Evolutionary conservation across 176 grass and related monocot genomes (phyloP).

Genomic region (Lolium rigidum): DNA sequence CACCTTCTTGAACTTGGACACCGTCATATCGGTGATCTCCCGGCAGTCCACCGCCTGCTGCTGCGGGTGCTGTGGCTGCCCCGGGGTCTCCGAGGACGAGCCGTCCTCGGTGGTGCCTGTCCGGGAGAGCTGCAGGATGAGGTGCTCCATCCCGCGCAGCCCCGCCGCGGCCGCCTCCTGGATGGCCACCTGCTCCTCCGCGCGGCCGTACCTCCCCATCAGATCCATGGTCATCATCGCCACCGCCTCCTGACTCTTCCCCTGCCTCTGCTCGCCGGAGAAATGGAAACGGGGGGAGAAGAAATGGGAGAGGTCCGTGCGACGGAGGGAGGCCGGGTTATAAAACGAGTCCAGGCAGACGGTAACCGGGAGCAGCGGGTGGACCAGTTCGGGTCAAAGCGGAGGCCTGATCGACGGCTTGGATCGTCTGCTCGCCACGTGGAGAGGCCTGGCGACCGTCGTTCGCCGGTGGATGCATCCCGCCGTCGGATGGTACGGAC

Average conservation of each 20-base stretch:
- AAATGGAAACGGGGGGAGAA: neutral
- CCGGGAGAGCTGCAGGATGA: slow-evolving; percentile 68
- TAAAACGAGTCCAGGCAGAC: neutral
- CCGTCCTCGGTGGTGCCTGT: slow-evolving; percentile 30
- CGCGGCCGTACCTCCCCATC: slow-evolving; percentile 54
- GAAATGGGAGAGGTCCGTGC: neutral
- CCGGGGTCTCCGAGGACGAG: neutral
- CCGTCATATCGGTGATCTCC: slow-evolving; percentile 78
- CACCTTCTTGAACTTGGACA: slow-evolving; percentile 91
- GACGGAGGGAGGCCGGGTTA: neutral
- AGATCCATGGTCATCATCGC: slow-evolving; percentile 58
- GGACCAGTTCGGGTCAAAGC: neutral
- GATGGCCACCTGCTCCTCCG: slow-evolving; percentile 74
- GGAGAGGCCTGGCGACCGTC: neutral
- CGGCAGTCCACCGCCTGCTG: slow-evolving; percentile 54
- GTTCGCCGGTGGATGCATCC: neutral
- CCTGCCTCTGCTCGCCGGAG: slow-evolving; percentile 18
- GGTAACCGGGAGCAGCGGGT: slow-evolving; percentile 6
- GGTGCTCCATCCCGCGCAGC: slow-evolving; percentile 72
- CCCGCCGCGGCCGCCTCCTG: slow-evolving; percentile 77
- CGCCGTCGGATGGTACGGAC: slow-evolving; percentile 32
- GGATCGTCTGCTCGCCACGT: neutral
- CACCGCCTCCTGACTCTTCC: too few species aligned
- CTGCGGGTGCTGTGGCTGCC: too few species aligned
- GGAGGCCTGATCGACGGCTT: neutral